Evolutionary conservation across 2,329 filamentous ascomycete genomes (phyloP), one percentile per base, ranked within the genome.

Genomic region (Clonostachys rosea): DNA sequence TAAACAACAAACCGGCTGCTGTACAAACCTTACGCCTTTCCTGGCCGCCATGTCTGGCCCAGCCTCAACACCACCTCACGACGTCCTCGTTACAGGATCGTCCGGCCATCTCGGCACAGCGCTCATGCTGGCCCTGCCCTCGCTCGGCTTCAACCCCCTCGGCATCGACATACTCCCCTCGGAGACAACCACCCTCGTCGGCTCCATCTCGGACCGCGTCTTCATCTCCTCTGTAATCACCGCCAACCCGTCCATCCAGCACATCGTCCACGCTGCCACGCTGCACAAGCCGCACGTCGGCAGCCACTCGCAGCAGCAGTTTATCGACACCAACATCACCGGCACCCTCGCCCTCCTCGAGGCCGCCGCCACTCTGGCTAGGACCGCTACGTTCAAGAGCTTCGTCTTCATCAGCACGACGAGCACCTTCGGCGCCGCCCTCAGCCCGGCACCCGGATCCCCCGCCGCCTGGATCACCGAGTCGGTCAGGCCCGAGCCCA

Each of bases 321-420:
- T 75, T 36, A 47, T 75, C 51, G 59, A 70, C 45, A 69, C 67
- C 44, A 75, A 75, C 59, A 63, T 75, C 49, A 58, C 65, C 2
- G 71, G 71, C 34, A 74, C 72, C 1, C 53, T 70, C 5, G 50
- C 60, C 6, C 63, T 75, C 7, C 65, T 74, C 5, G 68, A 74
- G 35, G 67, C 63, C 30, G 66, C 69, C 1, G 55, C 63, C 16
- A 20, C 42, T 18, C 35, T 44, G 3, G 40, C 20, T 13, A 9
- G 30, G 4, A 18, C 14, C 8, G 47, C 55, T 5, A 51, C 55
- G 4, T 55, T 72, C 12, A 49, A 65, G 14, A 68, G 68, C 44
- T 74, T 75, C 55, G 35, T 72, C 50, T 74, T 70, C 57, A 56
- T 73, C 51, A 71, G 68, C 52, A 74, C 72, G 1, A 75, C 72